Percentiles rank a stretch among this genome's conserved stretches.
Conservation (phyloP, 768 basidiomycete species). For the Kwoniella sp. region DNA sequence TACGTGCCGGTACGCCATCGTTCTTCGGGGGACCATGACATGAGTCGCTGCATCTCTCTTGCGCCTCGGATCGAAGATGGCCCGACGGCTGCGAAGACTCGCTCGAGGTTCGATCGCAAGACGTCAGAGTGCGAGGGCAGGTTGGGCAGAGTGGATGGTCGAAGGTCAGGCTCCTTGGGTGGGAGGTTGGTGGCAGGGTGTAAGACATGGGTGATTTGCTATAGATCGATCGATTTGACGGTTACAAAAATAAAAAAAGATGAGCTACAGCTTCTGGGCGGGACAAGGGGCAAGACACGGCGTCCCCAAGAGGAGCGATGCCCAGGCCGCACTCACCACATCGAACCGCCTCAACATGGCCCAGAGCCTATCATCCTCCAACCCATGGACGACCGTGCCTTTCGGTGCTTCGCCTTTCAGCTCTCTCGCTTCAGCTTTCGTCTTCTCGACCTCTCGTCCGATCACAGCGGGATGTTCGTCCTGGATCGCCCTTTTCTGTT, state of each 20-base stretch:
- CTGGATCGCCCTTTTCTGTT: conserved; percentile 49
- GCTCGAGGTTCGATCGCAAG: conserved; percentile 57
- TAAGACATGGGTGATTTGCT: conserved; percentile 58
- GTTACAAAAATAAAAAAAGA: no score
- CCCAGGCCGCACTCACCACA: conserved; percentile 38
- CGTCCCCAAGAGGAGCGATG: no score
- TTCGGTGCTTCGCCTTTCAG: conserved; percentile 45
- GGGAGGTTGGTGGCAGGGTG: conserved; percentile 55
- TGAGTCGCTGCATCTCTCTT: conserved; percentile 54
- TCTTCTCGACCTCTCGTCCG: conserved; percentile 56
- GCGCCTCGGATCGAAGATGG: conserved; percentile 50
- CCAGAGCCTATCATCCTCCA: conserved; percentile 58
- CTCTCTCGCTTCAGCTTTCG: conserved; percentile 55
- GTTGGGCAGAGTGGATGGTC: conserved; percentile 56
- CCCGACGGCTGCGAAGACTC: conserved; percentile 56
- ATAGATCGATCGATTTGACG: neutral
- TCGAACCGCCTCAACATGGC: conserved; percentile 57
- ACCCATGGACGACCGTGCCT: conserved; percentile 56
- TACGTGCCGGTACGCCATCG: conserved; percentile 50
- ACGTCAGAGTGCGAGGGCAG: conserved; percentile 57
- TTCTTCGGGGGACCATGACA: conserved; percentile 56
- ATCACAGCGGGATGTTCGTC: conserved; percentile 52
- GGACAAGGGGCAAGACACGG: no score
- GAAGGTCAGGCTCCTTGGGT: conserved; percentile 57
- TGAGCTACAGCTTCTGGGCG: no score